phyloP scores from a whole-genome alignment of 2,329 filamentous ascomycete genomes.

The Pseudocercospora macadamiae region DNA sequence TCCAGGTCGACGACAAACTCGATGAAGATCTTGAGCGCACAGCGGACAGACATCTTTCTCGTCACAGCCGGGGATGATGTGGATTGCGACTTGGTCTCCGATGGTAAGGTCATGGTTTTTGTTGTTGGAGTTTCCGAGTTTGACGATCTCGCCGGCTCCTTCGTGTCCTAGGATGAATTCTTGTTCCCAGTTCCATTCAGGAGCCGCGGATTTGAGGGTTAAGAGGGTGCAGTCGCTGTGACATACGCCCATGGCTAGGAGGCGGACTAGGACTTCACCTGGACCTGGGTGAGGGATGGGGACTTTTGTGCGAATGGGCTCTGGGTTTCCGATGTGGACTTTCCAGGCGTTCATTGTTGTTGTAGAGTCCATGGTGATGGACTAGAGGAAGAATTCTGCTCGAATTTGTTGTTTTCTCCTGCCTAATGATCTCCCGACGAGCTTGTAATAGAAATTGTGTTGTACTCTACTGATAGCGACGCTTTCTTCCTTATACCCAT shows the following conservation, averaged over 20 bases:
- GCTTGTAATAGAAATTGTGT: not conserved
- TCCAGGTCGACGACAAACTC: conserved; percentile 38
- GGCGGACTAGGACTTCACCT: conserved; percentile 38
- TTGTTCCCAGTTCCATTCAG: conserved; percentile 11
- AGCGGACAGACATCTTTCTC: conserved; percentile 38
- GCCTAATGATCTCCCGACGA: not conserved
- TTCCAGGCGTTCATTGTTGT: not conserved
- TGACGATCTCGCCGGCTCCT: conserved; percentile 28
- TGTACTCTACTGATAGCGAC: not conserved
- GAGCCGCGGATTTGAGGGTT: conserved; percentile 24
- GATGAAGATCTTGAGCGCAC: conserved; percentile 45
- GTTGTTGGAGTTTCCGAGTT: conserved; percentile 20
- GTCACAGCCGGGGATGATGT: conserved; percentile 42
- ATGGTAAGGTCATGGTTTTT: conserved; percentile 11
- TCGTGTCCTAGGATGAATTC: conserved; percentile 30
- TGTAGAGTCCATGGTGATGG: not conserved
- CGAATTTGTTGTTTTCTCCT: not conserved
- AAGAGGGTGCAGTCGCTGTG: conserved; percentile 40
- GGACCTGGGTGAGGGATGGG: conserved; percentile 32
- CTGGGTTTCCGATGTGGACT: not conserved
- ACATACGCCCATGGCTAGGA: conserved; percentile 41
- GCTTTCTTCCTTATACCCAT: not conserved
- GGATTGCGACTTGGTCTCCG: conserved; percentile 40
- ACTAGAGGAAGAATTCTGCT: not conserved
- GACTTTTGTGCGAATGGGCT: conserved; percentile 36